Evolutionary conservation across 305 asterid species (phyloP).

Genomic region (Rubia occidens): DNA sequence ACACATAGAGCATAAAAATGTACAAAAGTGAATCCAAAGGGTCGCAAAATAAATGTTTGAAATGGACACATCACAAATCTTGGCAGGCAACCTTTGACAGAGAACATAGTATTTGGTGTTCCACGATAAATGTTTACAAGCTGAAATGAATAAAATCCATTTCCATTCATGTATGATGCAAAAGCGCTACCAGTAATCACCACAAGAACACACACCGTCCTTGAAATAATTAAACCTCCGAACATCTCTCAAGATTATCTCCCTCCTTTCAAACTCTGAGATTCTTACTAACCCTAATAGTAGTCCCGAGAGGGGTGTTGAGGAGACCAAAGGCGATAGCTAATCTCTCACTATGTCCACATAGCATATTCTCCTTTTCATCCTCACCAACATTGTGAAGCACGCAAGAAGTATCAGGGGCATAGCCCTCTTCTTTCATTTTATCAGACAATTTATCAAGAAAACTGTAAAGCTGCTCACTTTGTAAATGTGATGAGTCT

Average conservation of each 20-base stretch:
- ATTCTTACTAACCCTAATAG: not conserved
- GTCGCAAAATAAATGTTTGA: too few relatives aligned
- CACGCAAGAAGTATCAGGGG: conserved; percentile 71
- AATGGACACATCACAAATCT: too few relatives aligned
- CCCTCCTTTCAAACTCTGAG: conserved; percentile 12
- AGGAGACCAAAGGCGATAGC: conserved; percentile 69
- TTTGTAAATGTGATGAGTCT: conserved; percentile 54
- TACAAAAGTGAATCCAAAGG: too few relatives aligned
- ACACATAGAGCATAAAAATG: too few relatives aligned
- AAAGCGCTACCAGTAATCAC: conserved; percentile 6
- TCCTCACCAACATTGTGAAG: conserved; percentile 69
- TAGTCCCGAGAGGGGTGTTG: conserved; percentile 4
- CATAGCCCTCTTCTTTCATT: conserved; percentile 65
- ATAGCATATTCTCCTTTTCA: conserved; percentile 58
- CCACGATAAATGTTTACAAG: too few relatives aligned
- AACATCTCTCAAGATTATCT: conserved; percentile 11
- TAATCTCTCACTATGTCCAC: conserved; percentile 75
- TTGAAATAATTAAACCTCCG: conserved; percentile 7
- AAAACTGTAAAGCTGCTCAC: conserved; percentile 39
- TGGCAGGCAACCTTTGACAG: not conserved
- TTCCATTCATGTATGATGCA: not conserved
- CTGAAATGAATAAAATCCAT: not conserved
- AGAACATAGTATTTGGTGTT: not conserved
- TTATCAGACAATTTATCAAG: conserved; percentile 34
- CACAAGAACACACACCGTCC: conserved; percentile 6